Conservation (phyloP, 1,284 basidiomycete species). For the Leccinum solheimii region DNA sequence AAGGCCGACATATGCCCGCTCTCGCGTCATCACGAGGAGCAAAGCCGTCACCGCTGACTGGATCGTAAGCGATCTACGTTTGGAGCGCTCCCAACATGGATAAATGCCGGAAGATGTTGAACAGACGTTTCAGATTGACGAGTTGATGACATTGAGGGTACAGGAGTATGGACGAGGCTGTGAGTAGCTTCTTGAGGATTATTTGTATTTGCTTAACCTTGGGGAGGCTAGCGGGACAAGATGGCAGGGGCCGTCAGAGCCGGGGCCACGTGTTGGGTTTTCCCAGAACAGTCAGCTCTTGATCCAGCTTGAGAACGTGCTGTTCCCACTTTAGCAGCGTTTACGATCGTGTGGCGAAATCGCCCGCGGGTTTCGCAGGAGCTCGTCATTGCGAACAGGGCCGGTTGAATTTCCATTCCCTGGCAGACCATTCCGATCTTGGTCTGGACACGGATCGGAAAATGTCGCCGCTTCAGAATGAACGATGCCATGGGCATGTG, state of each 20-base stretch:
- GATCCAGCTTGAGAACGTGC: constrained; percentile 14
- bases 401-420: constrained; percentile 1
- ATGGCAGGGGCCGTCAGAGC: neutral
- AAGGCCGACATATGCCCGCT: constrained; percentile 19
- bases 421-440: neutral
- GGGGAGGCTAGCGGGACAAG: neutral
- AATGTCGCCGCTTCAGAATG: constrained; percentile 4
- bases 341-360: constrained; percentile 16
- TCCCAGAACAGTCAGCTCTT: constrained; percentile 17
- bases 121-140: neutral
- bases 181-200: constrained; percentile 6
- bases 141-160: neutral
- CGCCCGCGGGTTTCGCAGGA: constrained; percentile 29
- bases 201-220: constrained; percentile 31
- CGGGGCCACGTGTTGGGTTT: constrained; percentile 20
- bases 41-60: neutral
- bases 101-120: neutral
- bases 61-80: neutral
- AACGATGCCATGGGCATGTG: neutral
- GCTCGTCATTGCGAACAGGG: constrained; percentile 19
- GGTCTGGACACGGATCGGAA: neutral
- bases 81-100: neutral
- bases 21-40: neutral
- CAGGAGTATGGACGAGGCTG: constrained; percentile 12
- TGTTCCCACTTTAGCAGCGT: constrained; percentile 14